Conservation (phyloP, 2,329 filamentous ascomycete genomes). For the Monilinia aucupariae region DNA sequence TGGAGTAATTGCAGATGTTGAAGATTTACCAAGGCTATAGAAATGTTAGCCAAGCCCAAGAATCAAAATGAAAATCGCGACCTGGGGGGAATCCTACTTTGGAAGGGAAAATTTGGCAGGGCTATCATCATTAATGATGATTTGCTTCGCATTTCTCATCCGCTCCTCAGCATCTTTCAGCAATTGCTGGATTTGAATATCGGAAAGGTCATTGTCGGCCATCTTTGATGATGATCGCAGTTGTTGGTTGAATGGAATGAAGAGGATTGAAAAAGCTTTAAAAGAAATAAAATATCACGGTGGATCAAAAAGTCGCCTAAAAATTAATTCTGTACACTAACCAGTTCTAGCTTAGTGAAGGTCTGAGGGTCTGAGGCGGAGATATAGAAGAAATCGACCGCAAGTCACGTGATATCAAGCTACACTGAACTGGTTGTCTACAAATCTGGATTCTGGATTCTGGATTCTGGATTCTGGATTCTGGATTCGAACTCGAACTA, state of each 20-base stretch:
- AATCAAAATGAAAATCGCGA: neutral
- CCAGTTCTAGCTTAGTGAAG: neutral
- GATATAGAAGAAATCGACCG: neutral
- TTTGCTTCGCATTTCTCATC: constrained; percentile 40
- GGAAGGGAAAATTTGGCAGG: constrained; percentile 19
- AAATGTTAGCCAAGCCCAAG: neutral
- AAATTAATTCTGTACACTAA: constrained; percentile 9
- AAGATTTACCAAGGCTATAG: constrained; percentile 7
- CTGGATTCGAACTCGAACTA: neutral
- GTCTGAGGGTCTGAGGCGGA: no score
- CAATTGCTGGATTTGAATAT: constrained; percentile 58
- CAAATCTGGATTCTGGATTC: no score
- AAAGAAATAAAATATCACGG: constrained; percentile 1
- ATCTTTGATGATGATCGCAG: constrained; percentile 20
- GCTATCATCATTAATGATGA: constrained; percentile 8
- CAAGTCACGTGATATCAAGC: neutral
- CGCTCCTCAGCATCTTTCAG: constrained; percentile 58
- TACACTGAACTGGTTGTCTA: no score
- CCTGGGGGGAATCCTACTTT: constrained; percentile 5
- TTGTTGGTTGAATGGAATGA: neutral
- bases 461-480: no score
- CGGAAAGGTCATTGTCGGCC: constrained; percentile 46
- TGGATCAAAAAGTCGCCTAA: constrained; percentile 15
- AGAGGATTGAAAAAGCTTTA: constrained; percentile 1
- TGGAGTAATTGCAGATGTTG: constrained; percentile 38